Conservation (phyloP, 1,139 yeast genomes). For the Kurtzmaniella quercitrusa region DNA sequence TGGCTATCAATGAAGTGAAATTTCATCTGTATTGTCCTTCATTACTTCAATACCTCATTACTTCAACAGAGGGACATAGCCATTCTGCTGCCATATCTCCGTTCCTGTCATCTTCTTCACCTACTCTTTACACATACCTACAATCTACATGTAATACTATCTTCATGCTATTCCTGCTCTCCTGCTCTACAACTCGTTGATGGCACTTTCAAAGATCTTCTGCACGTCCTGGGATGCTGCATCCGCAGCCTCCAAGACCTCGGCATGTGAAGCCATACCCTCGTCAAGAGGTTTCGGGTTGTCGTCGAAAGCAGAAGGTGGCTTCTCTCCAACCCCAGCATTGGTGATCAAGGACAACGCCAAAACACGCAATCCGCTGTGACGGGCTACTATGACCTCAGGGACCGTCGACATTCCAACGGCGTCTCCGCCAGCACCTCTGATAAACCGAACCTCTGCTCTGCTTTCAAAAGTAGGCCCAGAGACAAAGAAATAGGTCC, state of each 20-base stretch:
- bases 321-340: conserved; percentile 68
- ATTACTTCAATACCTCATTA: too few relatives aligned
- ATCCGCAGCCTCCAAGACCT: conserved; percentile 79
- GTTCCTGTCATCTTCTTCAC: too few relatives aligned
- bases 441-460: conserved; percentile 81
- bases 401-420: conserved; percentile 99
- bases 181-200: conserved; percentile 38
- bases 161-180: not conserved
- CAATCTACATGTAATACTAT: too few relatives aligned
- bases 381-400: conserved; percentile 90
- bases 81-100: too few relatives aligned
- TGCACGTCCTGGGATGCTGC: conserved; percentile 81
- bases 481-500: conserved; percentile 77
- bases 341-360: conserved; percentile 88
- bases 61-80: too few relatives aligned
- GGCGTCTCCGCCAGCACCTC: conserved; percentile 79
- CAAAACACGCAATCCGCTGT: conserved; percentile 72
- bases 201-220: conserved; percentile 58
- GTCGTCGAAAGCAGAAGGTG: conserved; percentile 66
- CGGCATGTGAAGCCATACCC: conserved; percentile 87
- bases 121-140: too few relatives aligned
- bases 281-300: conserved; percentile 52
- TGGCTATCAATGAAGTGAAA: too few relatives aligned
- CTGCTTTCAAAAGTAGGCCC: conserved; percentile 95
- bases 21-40: too few relatives aligned